These are phyloP conservation scores for Saccharomycopsis capsularis DNA, from an alignment of 805 yeast genomes.

Conservation along the genomic window DNA sequence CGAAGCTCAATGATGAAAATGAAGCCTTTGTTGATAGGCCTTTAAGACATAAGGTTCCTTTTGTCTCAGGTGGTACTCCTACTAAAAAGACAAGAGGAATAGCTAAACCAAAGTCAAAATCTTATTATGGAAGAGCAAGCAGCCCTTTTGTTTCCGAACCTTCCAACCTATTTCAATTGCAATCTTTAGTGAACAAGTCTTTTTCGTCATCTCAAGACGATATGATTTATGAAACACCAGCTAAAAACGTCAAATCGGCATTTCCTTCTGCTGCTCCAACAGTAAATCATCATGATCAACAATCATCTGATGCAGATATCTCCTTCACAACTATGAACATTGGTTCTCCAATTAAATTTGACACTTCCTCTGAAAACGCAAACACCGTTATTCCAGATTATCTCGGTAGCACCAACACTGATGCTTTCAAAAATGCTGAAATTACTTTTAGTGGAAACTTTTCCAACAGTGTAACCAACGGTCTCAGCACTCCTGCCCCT, in stretches of 20 bases:
- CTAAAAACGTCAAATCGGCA: not conserved
- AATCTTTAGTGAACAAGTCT: not conserved
- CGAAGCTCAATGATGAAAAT: not conserved
- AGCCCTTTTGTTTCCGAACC: too few relatives aligned
- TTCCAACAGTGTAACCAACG: not conserved
- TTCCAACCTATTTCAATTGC: too few relatives aligned
- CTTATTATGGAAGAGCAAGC: not conserved
- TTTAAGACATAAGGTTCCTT: not conserved
- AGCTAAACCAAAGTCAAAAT: not conserved
- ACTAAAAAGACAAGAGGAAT: not conserved
- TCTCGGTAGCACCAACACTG: not conserved
- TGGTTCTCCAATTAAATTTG: constrained; percentile 7
- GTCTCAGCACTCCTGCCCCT: not conserved
- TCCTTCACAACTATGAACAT: not conserved
- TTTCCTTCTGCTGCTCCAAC: not conserved
- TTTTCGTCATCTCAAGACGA: not conserved
- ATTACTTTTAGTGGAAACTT: not conserved
- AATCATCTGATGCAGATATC: not conserved
- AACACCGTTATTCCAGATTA: not conserved
- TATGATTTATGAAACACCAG: not conserved
- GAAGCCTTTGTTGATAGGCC: not conserved
- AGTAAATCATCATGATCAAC: too few relatives aligned
- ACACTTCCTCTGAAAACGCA: not conserved
- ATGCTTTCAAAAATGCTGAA: not conserved
- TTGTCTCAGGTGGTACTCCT: not conserved